Conservation (phyloP, 2,329 filamentous ascomycete genomes). For the Xylariaceae sp. region DNA sequence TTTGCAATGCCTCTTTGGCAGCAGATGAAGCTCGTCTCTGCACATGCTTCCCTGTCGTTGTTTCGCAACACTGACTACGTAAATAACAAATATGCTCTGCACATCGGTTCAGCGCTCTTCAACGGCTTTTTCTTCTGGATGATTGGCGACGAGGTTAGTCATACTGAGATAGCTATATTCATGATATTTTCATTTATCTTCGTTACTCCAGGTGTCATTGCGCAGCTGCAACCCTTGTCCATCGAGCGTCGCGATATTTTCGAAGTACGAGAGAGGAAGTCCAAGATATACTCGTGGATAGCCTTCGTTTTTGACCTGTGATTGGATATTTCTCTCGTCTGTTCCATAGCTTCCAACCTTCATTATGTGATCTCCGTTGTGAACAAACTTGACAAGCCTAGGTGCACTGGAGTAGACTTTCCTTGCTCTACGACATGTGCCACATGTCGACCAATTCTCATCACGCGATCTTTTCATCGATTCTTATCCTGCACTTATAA, state of each 20-base stretch:
- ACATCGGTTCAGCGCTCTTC: constrained; percentile 69
- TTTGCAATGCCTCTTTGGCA: constrained; percentile 66
- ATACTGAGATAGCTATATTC: constrained; percentile 76
- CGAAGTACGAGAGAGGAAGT: constrained; percentile 73
- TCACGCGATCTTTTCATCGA: no score
- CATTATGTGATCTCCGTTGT: no score
- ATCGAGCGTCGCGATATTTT: constrained; percentile 71
- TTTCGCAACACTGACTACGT: constrained; percentile 72
- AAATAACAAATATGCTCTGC: constrained; percentile 66
- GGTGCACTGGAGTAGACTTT: no score
- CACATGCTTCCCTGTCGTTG: constrained; percentile 66
- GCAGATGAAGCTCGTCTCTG: constrained; percentile 62
- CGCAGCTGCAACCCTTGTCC: constrained; percentile 78
- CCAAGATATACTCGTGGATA: constrained; percentile 80
- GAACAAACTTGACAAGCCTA: no score
- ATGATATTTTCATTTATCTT: constrained; percentile 79
- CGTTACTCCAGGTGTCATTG: constrained; percentile 75
- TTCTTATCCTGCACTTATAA: no score
- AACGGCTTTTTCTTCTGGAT: constrained; percentile 76
- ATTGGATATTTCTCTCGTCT: no score
- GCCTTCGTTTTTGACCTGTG: constrained; percentile 70
- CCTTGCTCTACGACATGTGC: no score
- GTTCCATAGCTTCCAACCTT: no score
- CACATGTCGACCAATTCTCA: no score
- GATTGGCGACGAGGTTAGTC: constrained; percentile 61